phyloP scores from a whole-genome alignment of 73 alveolate genomes.

The Paramecium bursaria region DNA sequence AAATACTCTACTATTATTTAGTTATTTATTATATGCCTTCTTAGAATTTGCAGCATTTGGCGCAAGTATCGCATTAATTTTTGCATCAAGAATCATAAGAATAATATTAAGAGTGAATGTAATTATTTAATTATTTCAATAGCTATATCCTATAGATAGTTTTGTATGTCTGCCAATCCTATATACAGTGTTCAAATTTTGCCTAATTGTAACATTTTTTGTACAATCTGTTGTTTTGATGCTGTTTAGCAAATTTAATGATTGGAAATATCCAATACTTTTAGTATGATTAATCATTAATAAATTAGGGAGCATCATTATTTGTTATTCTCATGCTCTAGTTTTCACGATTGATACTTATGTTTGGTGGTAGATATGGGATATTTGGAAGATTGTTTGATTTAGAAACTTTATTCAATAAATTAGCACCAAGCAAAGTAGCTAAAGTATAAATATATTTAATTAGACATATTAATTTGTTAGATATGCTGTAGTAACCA shows the following conservation, averaged over 20 bases:
- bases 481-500: too few species aligned
- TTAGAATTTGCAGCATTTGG: constrained; percentile 51
- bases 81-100: constrained; percentile 5
- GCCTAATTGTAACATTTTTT: constrained; percentile 42
- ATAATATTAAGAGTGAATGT: constrained; percentile 11
- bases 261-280: constrained; percentile 35
- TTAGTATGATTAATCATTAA: neutral
- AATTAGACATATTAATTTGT: too few species aligned
- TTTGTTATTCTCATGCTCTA: constrained; percentile 20
- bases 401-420: too few species aligned
- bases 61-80: constrained; percentile 27
- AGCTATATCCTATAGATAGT: neutral
- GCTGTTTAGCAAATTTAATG: constrained; percentile 13
- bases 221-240: constrained; percentile 11
- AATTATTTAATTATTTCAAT: neutral
- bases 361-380: constrained; percentile 51
- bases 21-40: constrained; percentile 49
- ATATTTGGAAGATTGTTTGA: too few species aligned
- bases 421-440: too few species aligned
- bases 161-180: constrained; percentile 32
- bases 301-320: constrained; percentile 40
- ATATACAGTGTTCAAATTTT: constrained; percentile 36
- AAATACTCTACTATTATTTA: constrained; percentile 6
- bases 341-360: constrained; percentile 5
- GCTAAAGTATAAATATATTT: too few species aligned